These are phyloP conservation scores for Pestalotiopsis sp. DNA, from an alignment of 2,329 filamentous ascomycete genomes.

Conservation along the genomic window DNA sequence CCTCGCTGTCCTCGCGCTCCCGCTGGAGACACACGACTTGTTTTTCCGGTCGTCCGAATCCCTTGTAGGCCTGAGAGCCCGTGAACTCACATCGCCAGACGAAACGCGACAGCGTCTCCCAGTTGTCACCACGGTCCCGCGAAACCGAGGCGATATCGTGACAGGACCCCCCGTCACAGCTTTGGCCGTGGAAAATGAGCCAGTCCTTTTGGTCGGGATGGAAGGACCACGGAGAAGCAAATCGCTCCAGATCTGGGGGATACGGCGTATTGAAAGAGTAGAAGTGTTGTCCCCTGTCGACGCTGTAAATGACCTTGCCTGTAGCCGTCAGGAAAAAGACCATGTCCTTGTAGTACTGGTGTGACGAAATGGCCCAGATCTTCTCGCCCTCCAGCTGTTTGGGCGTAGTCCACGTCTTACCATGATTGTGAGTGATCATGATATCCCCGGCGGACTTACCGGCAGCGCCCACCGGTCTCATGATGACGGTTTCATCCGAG, in stretches of 20 bases:
- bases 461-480: conserved; percentile 50
- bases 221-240: conserved; percentile 65
- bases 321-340: conserved; percentile 81
- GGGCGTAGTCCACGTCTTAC: conserved; percentile 75
- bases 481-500: conserved; percentile 73
- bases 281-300: conserved; percentile 75
- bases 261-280: conserved; percentile 73
- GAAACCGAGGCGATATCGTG: conserved; percentile 76
- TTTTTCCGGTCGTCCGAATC: conserved; percentile 43
- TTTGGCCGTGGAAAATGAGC: conserved; percentile 85
- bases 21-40: conserved; percentile 67
- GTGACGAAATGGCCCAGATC: conserved; percentile 73
- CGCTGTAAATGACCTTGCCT: conserved; percentile 74
- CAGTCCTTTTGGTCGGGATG: conserved; percentile 86
- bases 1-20: conserved; percentile 66
- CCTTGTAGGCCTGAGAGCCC: conserved; percentile 58
- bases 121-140: conserved; percentile 77
- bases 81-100: conserved; percentile 88
- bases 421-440: conserved; percentile 81
- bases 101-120: conserved; percentile 74
- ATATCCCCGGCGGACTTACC: conserved; percentile 58
- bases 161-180: conserved; percentile 65
- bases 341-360: conserved; percentile 79
- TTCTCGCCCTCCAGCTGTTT: conserved; percentile 69
- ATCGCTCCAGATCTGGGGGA: conserved; percentile 39